Conservation (phyloP, 768 basidiomycete species). For the Trametes punicea region DNA sequence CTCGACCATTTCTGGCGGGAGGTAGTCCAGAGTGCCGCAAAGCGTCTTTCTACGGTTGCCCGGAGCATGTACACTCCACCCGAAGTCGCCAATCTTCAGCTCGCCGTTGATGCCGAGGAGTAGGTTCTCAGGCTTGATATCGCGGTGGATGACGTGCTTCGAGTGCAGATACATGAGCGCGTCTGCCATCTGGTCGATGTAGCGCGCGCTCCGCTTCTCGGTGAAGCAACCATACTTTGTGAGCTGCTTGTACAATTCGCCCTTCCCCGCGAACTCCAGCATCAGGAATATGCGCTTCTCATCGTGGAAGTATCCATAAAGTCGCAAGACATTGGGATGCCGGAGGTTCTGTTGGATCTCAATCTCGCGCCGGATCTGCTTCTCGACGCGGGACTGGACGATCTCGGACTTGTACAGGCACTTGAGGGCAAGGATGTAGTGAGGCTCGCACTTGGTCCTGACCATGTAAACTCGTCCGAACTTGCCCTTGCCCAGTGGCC, state of each 20-base stretch:
- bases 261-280: conserved; percentile 96
- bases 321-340: conserved; percentile 89
- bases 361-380: conserved; percentile 95
- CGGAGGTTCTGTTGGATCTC: conserved; percentile 97
- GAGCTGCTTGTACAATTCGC: conserved; percentile 95
- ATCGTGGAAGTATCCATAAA: conserved; percentile 98
- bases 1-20: conserved; percentile 99
- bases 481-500: conserved; percentile 97
- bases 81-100: conserved; percentile 97
- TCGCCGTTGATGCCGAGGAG: conserved; percentile 93
- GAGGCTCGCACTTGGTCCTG: conserved; percentile 81
- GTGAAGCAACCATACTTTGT: conserved; percentile 82
- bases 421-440: conserved; percentile 95
- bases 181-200: conserved; percentile 98
- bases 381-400: conserved; percentile 87
- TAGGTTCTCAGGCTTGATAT: conserved; percentile 98
- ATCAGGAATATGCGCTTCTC: conserved; percentile 96
- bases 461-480: conserved; percentile 99
- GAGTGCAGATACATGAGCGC: conserved; percentile 87
- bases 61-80: conserved; percentile 97
- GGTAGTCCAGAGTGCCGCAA: conserved; percentile 94
- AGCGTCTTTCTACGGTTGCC: conserved; percentile 85
- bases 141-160: conserved; percentile 97
- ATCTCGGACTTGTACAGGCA: conserved; percentile 97
- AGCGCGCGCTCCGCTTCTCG: conserved; percentile 83